Conservation (phyloP, 352 stramenopile species). For the Globisporangium cederbergense region DNA sequence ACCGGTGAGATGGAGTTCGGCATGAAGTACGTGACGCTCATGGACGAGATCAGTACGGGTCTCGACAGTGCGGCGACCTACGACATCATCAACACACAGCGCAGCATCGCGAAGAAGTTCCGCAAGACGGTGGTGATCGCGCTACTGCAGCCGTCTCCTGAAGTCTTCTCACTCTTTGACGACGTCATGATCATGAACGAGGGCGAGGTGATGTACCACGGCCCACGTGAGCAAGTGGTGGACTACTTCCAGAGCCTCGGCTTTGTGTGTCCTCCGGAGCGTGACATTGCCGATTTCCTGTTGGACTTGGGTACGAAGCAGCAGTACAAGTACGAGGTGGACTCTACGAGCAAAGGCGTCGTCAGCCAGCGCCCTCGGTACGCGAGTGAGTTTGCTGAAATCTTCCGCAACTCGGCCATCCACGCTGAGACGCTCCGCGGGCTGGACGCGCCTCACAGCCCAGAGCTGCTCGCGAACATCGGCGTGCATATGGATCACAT, state of each 20-base stretch:
- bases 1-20: slow-evolving; percentile 73
- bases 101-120: slow-evolving; percentile 41
- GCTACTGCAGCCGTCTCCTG: slow-evolving; percentile 70
- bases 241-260: slow-evolving; percentile 17
- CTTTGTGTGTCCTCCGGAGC: slow-evolving; percentile 15
- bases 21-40: slow-evolving; percentile 61
- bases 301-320: slow-evolving; percentile 19
- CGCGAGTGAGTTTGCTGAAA: slow-evolving; percentile 31
- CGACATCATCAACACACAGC: slow-evolving; percentile 56
- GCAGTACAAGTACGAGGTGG: slow-evolving; percentile 16
- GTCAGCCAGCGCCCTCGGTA: slow-evolving; percentile 9
- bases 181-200: slow-evolving; percentile 48
- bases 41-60: slow-evolving; percentile 76
- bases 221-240: slow-evolving; percentile 16
- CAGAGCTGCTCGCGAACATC: slow-evolving; percentile 20
- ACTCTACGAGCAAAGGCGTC: background rate
- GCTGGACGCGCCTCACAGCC: slow-evolving; percentile 15
- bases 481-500: slow-evolving; percentile 28
- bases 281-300: slow-evolving; percentile 21
- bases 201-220: slow-evolving; percentile 41
- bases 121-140: slow-evolving; percentile 60
- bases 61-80: slow-evolving; percentile 54
- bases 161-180: slow-evolving; percentile 56
- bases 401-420: slow-evolving; percentile 25
- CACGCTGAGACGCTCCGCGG: slow-evolving; percentile 16